Evolutionary conservation across 805 yeast genomes (phyloP).

Genomic region (Barnettozyma californica): DNA sequence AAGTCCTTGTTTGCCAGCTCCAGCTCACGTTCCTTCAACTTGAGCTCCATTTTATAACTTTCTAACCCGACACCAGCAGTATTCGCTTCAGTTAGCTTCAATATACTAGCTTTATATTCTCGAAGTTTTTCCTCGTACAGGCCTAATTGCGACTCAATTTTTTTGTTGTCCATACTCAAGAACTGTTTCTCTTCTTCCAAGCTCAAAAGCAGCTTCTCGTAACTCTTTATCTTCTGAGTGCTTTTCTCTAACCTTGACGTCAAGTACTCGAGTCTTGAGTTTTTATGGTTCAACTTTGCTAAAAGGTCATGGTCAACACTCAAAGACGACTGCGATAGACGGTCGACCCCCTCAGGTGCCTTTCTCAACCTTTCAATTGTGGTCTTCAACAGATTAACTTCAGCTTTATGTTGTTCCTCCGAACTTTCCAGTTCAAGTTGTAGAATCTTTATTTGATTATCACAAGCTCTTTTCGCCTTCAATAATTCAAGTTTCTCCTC

Average conservation of each 20-base stretch:
- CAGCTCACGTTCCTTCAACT: slow-evolving; percentile 16
- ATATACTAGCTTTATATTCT: slow-evolving; percentile 22
- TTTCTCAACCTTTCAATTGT: slow-evolving; percentile 12
- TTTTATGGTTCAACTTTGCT: slow-evolving; percentile 23
- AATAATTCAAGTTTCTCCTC: slow-evolving; percentile 33
- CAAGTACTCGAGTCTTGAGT: slow-evolving; percentile 21
- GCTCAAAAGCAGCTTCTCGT: slow-evolving; percentile 25
- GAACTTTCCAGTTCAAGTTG: slow-evolving; percentile 35
- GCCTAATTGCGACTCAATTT: slow-evolving; percentile 28
- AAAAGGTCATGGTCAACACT: slow-evolving; percentile 22
- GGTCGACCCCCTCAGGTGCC: not conserved
- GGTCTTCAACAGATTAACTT: slow-evolving; percentile 31
- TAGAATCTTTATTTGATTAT: slow-evolving; percentile 32
- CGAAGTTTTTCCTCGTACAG: slow-evolving; percentile 29
- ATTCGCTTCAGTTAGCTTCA: slow-evolving; percentile 9
- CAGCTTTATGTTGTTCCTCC: slow-evolving; percentile 32
- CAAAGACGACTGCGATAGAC: not conserved
- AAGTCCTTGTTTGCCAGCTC: slow-evolving; percentile 18
- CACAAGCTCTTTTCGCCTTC: slow-evolving; percentile 33
- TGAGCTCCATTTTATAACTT: slow-evolving; percentile 13
- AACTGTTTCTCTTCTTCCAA: slow-evolving; percentile 30
- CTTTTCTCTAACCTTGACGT: slow-evolving; percentile 21
- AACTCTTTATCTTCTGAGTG: slow-evolving; percentile 24
- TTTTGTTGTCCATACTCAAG: slow-evolving; percentile 27
- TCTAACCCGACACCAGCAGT: slow-evolving; percentile 9